Percentiles rank a stretch among this genome's conserved stretches.
Evolutionary conservation across 129 eudicot species (phyloP).

Genomic region (Centella asiatica): DNA sequence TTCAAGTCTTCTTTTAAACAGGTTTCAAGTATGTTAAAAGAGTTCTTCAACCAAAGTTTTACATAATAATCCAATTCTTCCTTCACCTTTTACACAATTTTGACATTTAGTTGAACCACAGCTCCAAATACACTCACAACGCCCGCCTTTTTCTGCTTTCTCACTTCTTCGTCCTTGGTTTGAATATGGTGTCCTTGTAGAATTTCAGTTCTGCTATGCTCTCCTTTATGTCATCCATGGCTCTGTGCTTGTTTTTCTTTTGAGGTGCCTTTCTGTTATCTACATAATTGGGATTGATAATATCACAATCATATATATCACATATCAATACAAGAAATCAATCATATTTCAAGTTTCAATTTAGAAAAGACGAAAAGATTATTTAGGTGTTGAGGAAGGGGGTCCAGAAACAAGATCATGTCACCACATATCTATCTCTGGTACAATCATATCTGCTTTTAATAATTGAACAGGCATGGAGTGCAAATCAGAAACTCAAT

Average conservation of each 20-base stretch:
- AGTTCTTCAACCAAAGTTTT: too few species aligned
- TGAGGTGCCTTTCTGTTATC: conserved; percentile 71
- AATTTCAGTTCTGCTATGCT: conserved; percentile 80
- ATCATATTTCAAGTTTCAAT: too few species aligned
- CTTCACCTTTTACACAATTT: too few species aligned
- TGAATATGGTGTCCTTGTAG: conserved; percentile 81
- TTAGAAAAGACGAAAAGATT: too few species aligned
- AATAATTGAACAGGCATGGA: neutral
- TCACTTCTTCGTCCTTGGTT: conserved; percentile 47
- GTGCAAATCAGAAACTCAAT: neutral
- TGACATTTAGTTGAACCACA: too few species aligned
- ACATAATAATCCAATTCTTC: too few species aligned
- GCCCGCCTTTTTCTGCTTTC: neutral
- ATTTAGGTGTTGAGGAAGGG: neutral
- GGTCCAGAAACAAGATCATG: neutral
- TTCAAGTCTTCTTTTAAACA: too few species aligned
- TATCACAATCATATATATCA: too few species aligned
- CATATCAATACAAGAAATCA: too few species aligned
- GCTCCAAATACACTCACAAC: neutral
- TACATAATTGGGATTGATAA: neutral
- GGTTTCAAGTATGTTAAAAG: too few species aligned
- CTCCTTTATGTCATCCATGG: conserved; percentile 93
- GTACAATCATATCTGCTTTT: too few species aligned
- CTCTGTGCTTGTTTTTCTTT: conserved; percentile 77
- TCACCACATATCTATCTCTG: too few species aligned